phyloP scores from a whole-genome alignment of 805 yeast genomes.

The Hanseniaspora pseudoguilliermondii region DNA sequence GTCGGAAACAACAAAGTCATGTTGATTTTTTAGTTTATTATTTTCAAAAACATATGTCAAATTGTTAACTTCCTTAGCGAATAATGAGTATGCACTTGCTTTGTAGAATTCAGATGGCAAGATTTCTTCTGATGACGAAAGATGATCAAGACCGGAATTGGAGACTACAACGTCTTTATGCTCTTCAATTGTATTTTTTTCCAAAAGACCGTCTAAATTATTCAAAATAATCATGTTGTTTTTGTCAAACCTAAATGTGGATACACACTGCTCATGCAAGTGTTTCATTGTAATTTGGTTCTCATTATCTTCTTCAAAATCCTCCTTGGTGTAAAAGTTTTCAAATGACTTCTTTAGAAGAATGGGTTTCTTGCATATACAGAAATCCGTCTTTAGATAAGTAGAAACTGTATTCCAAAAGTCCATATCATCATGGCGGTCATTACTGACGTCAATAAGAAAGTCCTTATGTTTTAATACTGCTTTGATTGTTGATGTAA shows the following conservation, averaged over 20 bases:
- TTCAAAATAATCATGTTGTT: neutral
- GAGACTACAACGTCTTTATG: no score
- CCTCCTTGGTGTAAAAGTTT: neutral
- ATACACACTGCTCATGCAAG: neutral
- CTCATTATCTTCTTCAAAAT: neutral
- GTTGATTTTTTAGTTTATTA: neutral
- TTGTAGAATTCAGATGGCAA: neutral
- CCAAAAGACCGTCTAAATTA: neutral
- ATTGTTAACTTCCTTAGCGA: neutral
- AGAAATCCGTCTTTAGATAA: neutral
- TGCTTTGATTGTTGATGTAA: neutral
- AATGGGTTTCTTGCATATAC: neutral
- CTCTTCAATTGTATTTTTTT: no score
- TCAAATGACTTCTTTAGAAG: neutral
- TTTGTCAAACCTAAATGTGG: neutral
- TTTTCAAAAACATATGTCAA: neutral
- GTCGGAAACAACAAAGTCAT: neutral
- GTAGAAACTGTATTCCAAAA: neutral
- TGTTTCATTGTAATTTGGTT: neutral
- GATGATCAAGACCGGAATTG: no score
- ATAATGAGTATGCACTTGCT: neutral
- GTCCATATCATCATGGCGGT: neutral
- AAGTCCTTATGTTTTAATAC: neutral
- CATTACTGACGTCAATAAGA: neutral
- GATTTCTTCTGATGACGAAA: no score